Conservation (phyloP, 495 filamentous ascomycete genomes). For the Penicillium manginii region DNA sequence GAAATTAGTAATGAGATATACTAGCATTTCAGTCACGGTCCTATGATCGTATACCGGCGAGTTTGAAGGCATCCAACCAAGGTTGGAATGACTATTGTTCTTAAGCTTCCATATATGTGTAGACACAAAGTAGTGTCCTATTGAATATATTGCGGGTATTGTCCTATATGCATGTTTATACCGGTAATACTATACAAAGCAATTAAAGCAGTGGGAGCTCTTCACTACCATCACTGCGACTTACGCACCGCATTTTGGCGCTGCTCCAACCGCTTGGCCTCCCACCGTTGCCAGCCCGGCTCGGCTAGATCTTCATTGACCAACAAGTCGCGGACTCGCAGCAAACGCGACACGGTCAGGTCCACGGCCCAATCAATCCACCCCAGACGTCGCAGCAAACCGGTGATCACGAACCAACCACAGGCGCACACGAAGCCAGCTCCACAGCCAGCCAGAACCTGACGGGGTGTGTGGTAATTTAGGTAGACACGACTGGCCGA, state of each 20-base stretch:
- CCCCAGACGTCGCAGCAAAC: slow-evolving; percentile 59
- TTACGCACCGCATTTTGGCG: slow-evolving; percentile 35
- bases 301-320: slow-evolving; percentile 89
- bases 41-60: too few relatives aligned
- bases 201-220: too few relatives aligned
- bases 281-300: slow-evolving; percentile 93
- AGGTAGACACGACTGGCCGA: slow-evolving; percentile 85
- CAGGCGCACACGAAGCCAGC: slow-evolving; percentile 75
- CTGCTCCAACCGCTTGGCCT: slow-evolving; percentile 50
- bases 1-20: too few relatives aligned
- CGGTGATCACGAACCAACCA: slow-evolving; percentile 77
- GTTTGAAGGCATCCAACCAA: too few relatives aligned
- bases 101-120: too few relatives aligned
- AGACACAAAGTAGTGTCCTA: too few relatives aligned
- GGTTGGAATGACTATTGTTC: too few relatives aligned
- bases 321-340: slow-evolving; percentile 80
- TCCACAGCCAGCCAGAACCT: slow-evolving; percentile 78
- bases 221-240: slow-evolving; percentile 26
- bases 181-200: too few relatives aligned
- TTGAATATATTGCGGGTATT: too few relatives aligned
- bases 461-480: slow-evolving; percentile 87
- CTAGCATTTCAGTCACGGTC: too few relatives aligned
- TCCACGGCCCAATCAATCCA: slow-evolving; percentile 77
- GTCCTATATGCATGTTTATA: too few relatives aligned
- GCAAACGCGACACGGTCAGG: slow-evolving; percentile 60